phyloP scores from a whole-genome alignment of 108 stramenopile species.

The Licmophora abbreviata region DNA sequence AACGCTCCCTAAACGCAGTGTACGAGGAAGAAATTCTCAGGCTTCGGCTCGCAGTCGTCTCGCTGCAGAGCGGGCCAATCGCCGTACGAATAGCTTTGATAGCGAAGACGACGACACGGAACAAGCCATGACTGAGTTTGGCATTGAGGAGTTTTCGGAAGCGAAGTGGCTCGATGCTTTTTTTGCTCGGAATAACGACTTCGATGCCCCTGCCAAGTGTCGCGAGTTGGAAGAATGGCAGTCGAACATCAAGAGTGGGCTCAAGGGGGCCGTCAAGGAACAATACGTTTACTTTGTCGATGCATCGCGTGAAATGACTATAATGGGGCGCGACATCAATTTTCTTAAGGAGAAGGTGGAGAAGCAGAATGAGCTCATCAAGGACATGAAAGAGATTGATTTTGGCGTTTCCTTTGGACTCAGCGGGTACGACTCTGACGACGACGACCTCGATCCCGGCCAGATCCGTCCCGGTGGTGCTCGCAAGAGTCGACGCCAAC shows the following conservation, averaged over 20 bases:
- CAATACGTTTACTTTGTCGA: slow-evolving; percentile 89
- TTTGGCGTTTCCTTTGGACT: slow-evolving; percentile 39
- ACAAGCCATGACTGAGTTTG: slow-evolving; percentile 47
- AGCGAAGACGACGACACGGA: slow-evolving; percentile 10
- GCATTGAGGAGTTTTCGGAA: slow-evolving; percentile 42
- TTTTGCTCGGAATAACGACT: slow-evolving; percentile 53
- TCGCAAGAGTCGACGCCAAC: slow-evolving; percentile 5
- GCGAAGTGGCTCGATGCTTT: slow-evolving; percentile 63
- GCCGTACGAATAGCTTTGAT: neutral
- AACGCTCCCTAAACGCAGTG: slow-evolving; percentile 9
- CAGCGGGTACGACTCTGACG: slow-evolving; percentile 19
- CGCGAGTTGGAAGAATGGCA: slow-evolving; percentile 64
- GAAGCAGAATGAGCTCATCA: slow-evolving; percentile 63
- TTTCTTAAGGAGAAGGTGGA: slow-evolving; percentile 59
- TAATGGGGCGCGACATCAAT: slow-evolving; percentile 76
- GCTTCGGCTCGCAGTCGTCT: neutral
- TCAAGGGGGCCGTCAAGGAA: slow-evolving; percentile 75
- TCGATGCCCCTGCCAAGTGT: slow-evolving; percentile 40
- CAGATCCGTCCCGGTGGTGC: slow-evolving; percentile 7
- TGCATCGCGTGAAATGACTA: slow-evolving; percentile 82
- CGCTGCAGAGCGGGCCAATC: neutral
- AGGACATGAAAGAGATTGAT: slow-evolving; percentile 82
- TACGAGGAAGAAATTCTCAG: slow-evolving; percentile 3
- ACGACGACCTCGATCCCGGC: slow-evolving; percentile 17
- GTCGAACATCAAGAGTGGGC: slow-evolving; percentile 58